phyloP scores from a whole-genome alignment of 2,329 filamentous ascomycete genomes.

The Epichloe hybrida region DNA sequence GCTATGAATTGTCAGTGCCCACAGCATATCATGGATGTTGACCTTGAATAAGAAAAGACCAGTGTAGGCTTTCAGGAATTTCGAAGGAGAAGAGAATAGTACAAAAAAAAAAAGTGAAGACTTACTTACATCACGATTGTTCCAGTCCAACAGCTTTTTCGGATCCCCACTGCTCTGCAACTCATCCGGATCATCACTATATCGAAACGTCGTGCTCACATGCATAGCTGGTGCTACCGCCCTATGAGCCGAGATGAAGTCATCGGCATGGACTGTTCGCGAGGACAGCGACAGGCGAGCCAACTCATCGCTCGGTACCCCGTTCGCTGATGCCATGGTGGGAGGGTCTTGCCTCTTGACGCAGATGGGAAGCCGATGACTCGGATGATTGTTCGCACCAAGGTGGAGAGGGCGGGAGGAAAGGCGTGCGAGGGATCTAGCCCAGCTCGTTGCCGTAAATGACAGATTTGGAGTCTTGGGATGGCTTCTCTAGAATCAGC shows the following conservation, averaged over 20 bases:
- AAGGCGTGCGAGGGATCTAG: too few species aligned
- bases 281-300: constrained; percentile 43
- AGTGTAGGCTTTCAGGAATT: too few species aligned
- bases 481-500: background rate
- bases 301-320: constrained; percentile 3
- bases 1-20: constrained; percentile 7
- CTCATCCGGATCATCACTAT: constrained; percentile 54
- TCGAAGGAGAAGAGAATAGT: too few species aligned
- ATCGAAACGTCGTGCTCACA: constrained; percentile 83
- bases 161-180: constrained; percentile 28
- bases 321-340: constrained; percentile 2
- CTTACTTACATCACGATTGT: constrained; percentile 41
- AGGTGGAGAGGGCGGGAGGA: background rate
- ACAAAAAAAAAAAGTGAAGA: background rate
- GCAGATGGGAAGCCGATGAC: background rate
- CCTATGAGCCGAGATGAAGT: constrained; percentile 56
- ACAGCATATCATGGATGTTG: background rate
- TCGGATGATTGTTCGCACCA: background rate
- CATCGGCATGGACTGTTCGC: constrained; percentile 68
- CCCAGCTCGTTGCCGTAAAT: too few species aligned
- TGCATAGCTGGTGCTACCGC: constrained; percentile 85
- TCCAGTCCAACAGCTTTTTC: constrained; percentile 34
- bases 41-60: too few species aligned
- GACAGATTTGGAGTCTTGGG: background rate
- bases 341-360: background rate